Percentiles rank a stretch among this genome's conserved stretches.
phyloP scores from a whole-genome alignment of 306 rosid genomes.

The Quercus suber region DNA sequence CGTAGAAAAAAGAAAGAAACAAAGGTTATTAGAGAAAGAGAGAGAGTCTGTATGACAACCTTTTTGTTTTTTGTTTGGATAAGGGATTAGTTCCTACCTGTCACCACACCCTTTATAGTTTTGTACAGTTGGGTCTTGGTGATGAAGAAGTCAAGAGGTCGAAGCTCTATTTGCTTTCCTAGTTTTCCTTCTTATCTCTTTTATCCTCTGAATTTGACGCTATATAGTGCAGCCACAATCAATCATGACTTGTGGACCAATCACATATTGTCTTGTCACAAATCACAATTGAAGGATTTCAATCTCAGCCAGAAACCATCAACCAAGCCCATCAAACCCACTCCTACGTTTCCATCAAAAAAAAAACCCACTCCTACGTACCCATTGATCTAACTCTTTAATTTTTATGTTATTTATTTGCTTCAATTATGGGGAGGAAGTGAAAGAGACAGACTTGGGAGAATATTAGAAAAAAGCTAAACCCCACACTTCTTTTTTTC shows the following conservation, averaged over 20 bases:
- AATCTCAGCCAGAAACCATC: background rate
- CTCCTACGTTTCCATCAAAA: too few relatives aligned
- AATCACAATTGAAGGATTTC: background rate
- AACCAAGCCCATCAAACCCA: background rate
- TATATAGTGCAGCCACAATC: background rate
- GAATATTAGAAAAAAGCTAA: background rate
- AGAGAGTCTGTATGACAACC: background rate
- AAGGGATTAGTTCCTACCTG: constrained; percentile 21
- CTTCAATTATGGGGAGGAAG: background rate
- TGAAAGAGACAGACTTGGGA: background rate
- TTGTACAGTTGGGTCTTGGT: constrained; percentile 18
- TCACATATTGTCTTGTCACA: background rate
- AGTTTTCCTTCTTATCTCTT: background rate
- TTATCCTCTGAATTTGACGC: background rate
- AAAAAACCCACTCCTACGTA: too few relatives aligned
- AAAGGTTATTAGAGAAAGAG: background rate
- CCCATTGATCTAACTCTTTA: background rate
- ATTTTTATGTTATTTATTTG: background rate
- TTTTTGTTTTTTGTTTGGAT: constrained; percentile 9
- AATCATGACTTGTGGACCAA: background rate
- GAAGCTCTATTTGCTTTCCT: background rate
- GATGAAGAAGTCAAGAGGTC: constrained; percentile 25
- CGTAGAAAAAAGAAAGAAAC: background rate
- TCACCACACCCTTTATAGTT: constrained; percentile 17
- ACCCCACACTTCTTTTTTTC: background rate